Base-by-base conservation (phyloP, 148 eudicot species). In the Linanthus parryae region DNA sequence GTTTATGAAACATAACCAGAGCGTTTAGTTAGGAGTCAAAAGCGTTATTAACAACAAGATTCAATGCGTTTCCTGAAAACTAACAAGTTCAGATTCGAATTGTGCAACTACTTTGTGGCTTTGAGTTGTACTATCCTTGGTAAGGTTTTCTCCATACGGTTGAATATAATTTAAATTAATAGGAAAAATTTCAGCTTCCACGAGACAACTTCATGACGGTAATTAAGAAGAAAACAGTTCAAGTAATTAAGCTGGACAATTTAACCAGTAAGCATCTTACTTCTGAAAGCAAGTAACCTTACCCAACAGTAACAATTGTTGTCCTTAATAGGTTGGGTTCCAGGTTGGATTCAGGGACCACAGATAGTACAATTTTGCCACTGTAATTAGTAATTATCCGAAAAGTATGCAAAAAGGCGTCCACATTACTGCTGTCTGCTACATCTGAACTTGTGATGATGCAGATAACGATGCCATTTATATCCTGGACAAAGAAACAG, bases 261-360 rank as follows among this genome's bases (percentile, higher is more conserved):
- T 10, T 50, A 30, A 21, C 23, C 21, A 48, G 12, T 28, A 13
- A 52, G 57, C 11, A 40, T 18, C 21, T 4, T 4, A 47, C 15
- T 15, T 15, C 30, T 29, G 8, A 21, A 21, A 30, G 26, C 20
- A 12, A 24, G 25, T 26, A 35, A 16, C 20, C 88, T 78, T 76
- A 87, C 98, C 94, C 68, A n/a, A 75, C 55, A 19, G 78, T 57
- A 44, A 91, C 63, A 55, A 86, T 56, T 45, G 90, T 79, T 38
- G 87, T 71, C 15, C 65, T 51, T 62, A 86, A 69, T 44, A 59
- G 33, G 57, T 72, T 74, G 30, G 81, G 75, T 64, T 80, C 71
- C 77, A 81, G 24, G 67, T 58, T 64, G 52, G 94, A 79, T 59
- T 81, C 79, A 57, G 58, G 74, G 43, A 87, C 79, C 39, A 65